Evolutionary conservation across 441 rosid genomes (phyloP).

Genomic region (Brassica balearica): DNA sequence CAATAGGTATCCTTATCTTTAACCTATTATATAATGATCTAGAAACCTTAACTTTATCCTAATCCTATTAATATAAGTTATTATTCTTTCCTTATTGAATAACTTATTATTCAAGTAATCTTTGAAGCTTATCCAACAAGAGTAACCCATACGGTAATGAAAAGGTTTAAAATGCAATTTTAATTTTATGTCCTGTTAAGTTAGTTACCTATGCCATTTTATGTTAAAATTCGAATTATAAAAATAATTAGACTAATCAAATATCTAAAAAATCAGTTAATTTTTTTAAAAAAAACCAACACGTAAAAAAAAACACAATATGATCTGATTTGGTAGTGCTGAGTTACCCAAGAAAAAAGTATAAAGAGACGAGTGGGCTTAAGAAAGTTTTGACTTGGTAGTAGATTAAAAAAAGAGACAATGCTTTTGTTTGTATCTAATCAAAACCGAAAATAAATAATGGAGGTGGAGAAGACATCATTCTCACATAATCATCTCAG

Average conservation of each 20-base stretch:
- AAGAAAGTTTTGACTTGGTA: constrained; percentile 30
- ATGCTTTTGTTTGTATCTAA: constrained; percentile 32
- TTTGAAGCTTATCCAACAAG: not conserved
- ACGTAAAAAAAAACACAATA: constrained; percentile 1
- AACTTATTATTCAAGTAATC: too few relatives aligned
- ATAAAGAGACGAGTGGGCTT: not conserved
- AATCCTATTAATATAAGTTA: too few relatives aligned
- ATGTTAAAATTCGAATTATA: too few relatives aligned
- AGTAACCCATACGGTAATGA: not conserved
- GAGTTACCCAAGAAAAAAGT: not conserved
- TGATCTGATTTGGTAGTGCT: not conserved
- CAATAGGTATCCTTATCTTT: too few relatives aligned
- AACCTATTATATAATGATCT: too few relatives aligned
- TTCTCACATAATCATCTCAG: constrained; percentile 32
- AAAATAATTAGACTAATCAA: not conserved
- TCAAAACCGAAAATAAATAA: constrained; percentile 17
- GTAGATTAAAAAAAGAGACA: not conserved
- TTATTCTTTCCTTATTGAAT: too few relatives aligned
- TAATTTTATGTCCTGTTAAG: not conserved
- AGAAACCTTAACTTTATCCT: too few relatives aligned
- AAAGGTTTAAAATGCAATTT: not conserved
- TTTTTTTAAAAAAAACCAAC: too few relatives aligned
- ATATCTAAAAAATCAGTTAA: not conserved
- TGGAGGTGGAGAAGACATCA: constrained; percentile 49
- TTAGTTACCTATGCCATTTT: not conserved